A percentile compares a stretch with the other conserved stretches of the same genome.
Conservation (phyloP, 192 early-diverging fungal species). For the Dimargaris cristalligena region DNA sequence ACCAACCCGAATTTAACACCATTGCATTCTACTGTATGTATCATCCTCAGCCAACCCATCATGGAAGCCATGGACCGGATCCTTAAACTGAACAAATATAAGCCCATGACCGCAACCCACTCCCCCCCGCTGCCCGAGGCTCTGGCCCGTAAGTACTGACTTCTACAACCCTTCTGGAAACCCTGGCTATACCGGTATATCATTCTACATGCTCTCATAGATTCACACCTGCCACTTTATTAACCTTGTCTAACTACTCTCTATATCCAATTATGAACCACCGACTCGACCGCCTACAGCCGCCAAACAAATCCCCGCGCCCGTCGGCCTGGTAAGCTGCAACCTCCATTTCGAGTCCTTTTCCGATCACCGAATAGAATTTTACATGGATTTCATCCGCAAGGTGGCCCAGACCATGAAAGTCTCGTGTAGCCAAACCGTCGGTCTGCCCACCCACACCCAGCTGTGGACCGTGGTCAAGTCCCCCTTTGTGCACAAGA, state of each 20-base stretch:
- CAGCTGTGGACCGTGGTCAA: constrained; percentile 74
- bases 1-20: too few species aligned
- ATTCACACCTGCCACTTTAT: background rate
- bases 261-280: background rate
- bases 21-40: too few species aligned
- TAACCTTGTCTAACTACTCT: background rate
- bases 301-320: constrained; percentile 23
- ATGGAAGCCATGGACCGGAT: constrained; percentile 2
- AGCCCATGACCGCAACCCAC: background rate
- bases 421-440: constrained; percentile 51
- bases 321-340: constrained; percentile 50
- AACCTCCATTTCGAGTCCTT: constrained; percentile 62
- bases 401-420: constrained; percentile 57
- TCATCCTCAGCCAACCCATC: background rate
- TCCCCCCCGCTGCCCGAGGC: too few species aligned
- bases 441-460: constrained; percentile 53
- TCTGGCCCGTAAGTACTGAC: background rate
- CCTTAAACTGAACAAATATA: background rate
- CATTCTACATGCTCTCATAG: background rate
- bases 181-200: background rate
- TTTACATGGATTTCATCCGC: constrained; percentile 68
- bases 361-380: constrained; percentile 72
- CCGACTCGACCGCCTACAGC: background rate
- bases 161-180: background rate
- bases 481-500: constrained; percentile 92